Conservation (phyloP, 768 basidiomycete genomes). For the Lentinula aciculospora region DNA sequence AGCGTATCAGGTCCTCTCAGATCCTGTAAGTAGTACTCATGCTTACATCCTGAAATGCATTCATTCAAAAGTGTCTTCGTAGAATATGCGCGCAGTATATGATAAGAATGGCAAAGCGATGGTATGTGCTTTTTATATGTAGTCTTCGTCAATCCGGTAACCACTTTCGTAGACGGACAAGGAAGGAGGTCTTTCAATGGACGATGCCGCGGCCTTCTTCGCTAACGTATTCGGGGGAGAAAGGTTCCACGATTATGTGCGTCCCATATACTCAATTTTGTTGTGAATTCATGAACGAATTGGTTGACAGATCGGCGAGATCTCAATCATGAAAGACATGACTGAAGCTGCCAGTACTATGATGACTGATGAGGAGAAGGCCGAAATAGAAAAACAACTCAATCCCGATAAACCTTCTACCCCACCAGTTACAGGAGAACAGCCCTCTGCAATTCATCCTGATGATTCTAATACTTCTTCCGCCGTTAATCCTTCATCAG, state of each 20-base stretch:
- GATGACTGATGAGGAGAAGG: slow-evolving; percentile 90
- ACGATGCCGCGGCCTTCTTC: slow-evolving; percentile 93
- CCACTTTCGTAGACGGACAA: slow-evolving; percentile 51
- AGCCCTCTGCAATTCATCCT: slow-evolving; percentile 11
- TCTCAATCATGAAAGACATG: slow-evolving; percentile 93
- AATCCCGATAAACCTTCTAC: slow-evolving; percentile 29
- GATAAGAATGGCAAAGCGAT: slow-evolving; percentile 93
- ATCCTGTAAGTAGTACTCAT: slow-evolving; percentile 49
- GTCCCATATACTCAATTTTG: slow-evolving; percentile 22
- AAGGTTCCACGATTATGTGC: slow-evolving; percentile 81
- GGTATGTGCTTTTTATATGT: slow-evolving; percentile 23
- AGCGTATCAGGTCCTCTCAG: slow-evolving; percentile 91
- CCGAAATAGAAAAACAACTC: slow-evolving; percentile 75
- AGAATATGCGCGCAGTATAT: slow-evolving; percentile 85
- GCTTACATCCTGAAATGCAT: slow-evolving; percentile 2
- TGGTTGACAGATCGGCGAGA: slow-evolving; percentile 80
- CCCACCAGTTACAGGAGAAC: slow-evolving; percentile 14
- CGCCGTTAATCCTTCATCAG: not conserved
- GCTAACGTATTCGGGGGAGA: slow-evolving; percentile 95
- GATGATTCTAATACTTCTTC: slow-evolving; percentile 9
- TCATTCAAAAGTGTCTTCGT: slow-evolving; percentile 3
- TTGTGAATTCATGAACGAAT: not conserved
- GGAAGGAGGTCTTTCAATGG: slow-evolving; percentile 73
- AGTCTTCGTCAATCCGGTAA: not conserved
- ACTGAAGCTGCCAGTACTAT: slow-evolving; percentile 78